Evolutionary conservation across 2,329 filamentous ascomycete species (phyloP).

Genomic region (Pyricularia sp.): DNA sequence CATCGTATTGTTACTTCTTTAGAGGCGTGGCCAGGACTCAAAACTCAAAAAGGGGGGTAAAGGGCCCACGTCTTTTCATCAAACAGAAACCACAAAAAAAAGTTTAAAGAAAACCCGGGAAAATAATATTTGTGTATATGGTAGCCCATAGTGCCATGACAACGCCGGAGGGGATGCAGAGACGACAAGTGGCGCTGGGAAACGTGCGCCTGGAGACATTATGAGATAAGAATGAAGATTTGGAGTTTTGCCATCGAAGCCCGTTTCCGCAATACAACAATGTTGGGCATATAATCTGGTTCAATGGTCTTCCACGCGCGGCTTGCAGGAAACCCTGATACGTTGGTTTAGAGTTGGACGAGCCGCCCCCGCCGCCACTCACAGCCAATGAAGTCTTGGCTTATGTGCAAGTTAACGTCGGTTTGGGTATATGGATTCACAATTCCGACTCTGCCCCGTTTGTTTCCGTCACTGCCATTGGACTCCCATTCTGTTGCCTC

Average conservation of each 20-base stretch:
- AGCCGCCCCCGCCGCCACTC: not conserved
- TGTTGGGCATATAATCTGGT: not conserved
- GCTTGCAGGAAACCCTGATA: not conserved
- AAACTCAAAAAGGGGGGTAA: not conserved
- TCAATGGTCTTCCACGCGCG: not conserved
- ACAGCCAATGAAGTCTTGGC: not conserved
- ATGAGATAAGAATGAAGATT: not conserved
- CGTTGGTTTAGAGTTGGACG: not conserved
- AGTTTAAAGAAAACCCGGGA: not conserved
- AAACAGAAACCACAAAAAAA: not conserved
- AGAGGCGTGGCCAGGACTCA: not conserved
- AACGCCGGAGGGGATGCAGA: not conserved
- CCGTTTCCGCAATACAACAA: not conserved
- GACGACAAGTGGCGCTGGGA: not conserved
- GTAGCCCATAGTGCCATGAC: not conserved
- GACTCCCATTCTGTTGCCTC: conserved; percentile 43
- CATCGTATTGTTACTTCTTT: not conserved
- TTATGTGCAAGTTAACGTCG: not conserved
- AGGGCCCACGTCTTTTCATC: not conserved
- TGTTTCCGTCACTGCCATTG: conserved; percentile 41
- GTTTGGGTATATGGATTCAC: conserved; percentile 13
- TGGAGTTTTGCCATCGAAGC: not conserved
- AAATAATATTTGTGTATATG: not conserved
- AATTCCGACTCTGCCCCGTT: conserved; percentile 51
- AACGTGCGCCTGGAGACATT: not conserved